Percentiles rank a stretch among this genome's conserved stretches.
Conservation (phyloP, 2,329 filamentous ascomycete genomes). For the Pseudogymnoascus sp. region DNA sequence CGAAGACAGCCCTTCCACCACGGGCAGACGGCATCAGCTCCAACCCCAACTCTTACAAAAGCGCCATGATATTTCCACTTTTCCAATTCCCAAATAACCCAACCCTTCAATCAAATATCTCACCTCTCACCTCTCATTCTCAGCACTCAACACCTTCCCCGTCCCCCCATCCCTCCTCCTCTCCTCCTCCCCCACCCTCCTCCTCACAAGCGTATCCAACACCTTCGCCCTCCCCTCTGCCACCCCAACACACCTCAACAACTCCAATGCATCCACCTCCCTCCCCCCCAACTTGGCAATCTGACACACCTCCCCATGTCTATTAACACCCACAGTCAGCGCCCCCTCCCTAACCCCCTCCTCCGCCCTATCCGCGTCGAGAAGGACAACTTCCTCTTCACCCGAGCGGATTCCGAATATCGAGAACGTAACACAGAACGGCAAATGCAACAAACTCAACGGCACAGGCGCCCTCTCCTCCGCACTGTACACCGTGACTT, state of each 20-base stretch:
- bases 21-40: background rate
- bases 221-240: slow-evolving; percentile 75
- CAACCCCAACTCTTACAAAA: background rate
- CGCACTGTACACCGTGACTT: slow-evolving; percentile 72
- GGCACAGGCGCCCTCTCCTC: slow-evolving; percentile 85
- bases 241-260: slow-evolving; percentile 67
- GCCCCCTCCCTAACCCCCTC: slow-evolving; percentile 67
- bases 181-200: slow-evolving; percentile 65
- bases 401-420: slow-evolving; percentile 47
- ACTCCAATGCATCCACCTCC: slow-evolving; percentile 66
- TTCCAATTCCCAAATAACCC: background rate
- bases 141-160: slow-evolving; percentile 66
- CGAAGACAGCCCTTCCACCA: background rate
- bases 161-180: slow-evolving; percentile 70
- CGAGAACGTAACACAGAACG: slow-evolving; percentile 83
- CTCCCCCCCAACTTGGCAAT: slow-evolving; percentile 83
- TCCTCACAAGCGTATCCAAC: slow-evolving; percentile 64
- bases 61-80: background rate
- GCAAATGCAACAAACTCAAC: slow-evolving; percentile 83
- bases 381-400: slow-evolving; percentile 58
- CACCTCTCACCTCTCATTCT: slow-evolving; percentile 69
- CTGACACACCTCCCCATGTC: slow-evolving; percentile 83
- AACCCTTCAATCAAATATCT: background rate
- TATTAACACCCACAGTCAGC: slow-evolving; percentile 78
- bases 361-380: slow-evolving; percentile 67